These are phyloP conservation scores for Gigaspora rosea DNA, from an alignment of 192 early-diverging fungal species.

Conservation along the genomic window DNA sequence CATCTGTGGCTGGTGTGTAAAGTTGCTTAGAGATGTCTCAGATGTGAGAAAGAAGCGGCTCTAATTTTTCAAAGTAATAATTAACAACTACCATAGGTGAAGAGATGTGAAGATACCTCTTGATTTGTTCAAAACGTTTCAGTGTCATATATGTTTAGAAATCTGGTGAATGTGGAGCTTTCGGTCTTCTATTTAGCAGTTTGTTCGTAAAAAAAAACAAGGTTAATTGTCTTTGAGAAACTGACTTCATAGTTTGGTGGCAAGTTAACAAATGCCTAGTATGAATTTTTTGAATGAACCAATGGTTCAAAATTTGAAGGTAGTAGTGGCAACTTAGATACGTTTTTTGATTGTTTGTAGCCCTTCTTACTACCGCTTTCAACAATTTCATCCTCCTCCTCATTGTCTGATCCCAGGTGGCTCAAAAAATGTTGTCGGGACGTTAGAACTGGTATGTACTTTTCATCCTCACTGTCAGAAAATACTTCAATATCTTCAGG, in stretches of 20 bases:
- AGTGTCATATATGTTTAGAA: not conserved
- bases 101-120: not conserved
- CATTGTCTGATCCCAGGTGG: not conserved
- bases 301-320: slow-evolving; percentile 9
- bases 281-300: not conserved
- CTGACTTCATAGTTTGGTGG: not conserved
- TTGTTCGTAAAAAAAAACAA: slow-evolving; percentile 5
- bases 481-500: no score
- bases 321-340: not conserved
- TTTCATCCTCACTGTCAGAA: no score
- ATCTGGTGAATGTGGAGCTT: not conserved
- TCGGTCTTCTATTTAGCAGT: not conserved
- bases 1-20: not conserved
- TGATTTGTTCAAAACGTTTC: not conserved
- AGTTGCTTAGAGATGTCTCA: not conserved
- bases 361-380: not conserved
- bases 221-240: not conserved
- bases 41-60: not conserved
- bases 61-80: not conserved
- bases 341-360: not conserved
- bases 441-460: not conserved
- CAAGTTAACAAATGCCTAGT: slow-evolving; percentile 3
- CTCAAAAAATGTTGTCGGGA: not conserved
- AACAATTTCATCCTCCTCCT: not conserved
- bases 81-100: not conserved